Base-by-base conservation (phyloP, 805 yeast species). In the Hanseniaspora lindneri region DNA sequence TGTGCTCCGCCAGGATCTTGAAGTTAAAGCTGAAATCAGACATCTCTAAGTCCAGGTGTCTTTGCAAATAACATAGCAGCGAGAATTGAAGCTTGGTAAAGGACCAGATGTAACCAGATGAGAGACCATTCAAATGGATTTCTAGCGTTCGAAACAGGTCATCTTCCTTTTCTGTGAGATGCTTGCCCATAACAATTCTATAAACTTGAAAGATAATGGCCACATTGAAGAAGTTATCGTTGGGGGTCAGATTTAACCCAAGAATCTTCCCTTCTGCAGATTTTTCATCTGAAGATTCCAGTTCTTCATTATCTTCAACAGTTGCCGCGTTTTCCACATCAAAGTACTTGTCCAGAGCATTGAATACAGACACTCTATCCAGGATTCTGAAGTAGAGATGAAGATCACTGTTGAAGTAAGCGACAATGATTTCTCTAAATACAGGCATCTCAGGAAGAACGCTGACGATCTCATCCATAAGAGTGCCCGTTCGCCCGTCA, bases 41-140 rank as follows among this genome's bases (percentile, higher is more conserved):
- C 23, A 56, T 59, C n/a, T 52, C 41, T 6, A 50, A 41, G 25
- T 51, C 52, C 20, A 52, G 49, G 14, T 47, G 46, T 41, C 49
- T 51, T 41, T 50, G 52, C 21, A 61, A 44, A 39, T 49, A 52
- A 23, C 58, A 40, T 16, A 62, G 50, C 14, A 63, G 20, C 2
- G 60, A 42, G 34, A 55, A 56, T 47, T 62, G 66, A 1, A 60
- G 53, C 20, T 60, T 55, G 36, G 63, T 64, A 14, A 47, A 40
- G 3, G 50, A 47, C 50, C 44, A 47, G 5, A 47, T 47, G 13
- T 24, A 39, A 10, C 44, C 49, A 13, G 42, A 36, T 24, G 43
- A 23, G 13, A 46, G 3, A 17, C 49, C 49, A 32, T 46, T 46
- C 13, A 46, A 30, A 25, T 32, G 19, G 19, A 46, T 37, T 17